Base-by-base conservation (phyloP, 1,284 basidiomycete genomes). In the Puccinia hordei region DNA sequence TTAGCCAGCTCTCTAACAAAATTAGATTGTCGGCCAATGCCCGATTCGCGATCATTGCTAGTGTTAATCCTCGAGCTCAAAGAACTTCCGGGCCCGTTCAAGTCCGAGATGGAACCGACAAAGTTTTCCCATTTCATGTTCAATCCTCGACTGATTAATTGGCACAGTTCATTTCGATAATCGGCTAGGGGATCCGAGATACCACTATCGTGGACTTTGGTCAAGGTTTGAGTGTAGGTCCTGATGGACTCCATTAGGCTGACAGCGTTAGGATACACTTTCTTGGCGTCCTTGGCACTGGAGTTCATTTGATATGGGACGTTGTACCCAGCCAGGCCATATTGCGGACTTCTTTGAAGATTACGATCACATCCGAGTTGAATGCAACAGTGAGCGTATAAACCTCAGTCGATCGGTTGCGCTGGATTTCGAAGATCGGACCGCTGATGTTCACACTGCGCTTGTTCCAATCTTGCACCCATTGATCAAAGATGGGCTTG, bases 271-370 rank as follows among this genome's bases (percentile, higher is more conserved):
- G 96, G 95, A 85, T 99, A 98, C 68, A 99, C 94, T 83, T 95
- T 89, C 88, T 98, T 98, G 82, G 95, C 95, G 84, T 99, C 95
- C 87, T 97, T 98, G 59, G 97, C 96, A 88, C 97, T 92, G 85
- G 96, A 98, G 83, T 91, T 92, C 83, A 94, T 95, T 76, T 92
- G 91, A 87, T 98, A 93, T 12, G 95, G 95, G 0, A 98, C 94
- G 84, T 92, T 92, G 87, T 96, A 98, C 82, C 93, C 82, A 98
- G 89, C 96, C 96, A 98, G 49, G 97, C 89, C 82, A 99, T 86
- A 85, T 97, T 97, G 81, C 96, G 89, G 44, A 98, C 95, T 86
- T 99, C 96, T 88, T 99, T 98, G 90, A 98, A 98, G 35, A 99
- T 89, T 3, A 94, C 95, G 85, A 99, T 97, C 83, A 97, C 94